Conservation (phyloP, 352 stramenopile genomes). For the Phytophthora vignae region DNA sequence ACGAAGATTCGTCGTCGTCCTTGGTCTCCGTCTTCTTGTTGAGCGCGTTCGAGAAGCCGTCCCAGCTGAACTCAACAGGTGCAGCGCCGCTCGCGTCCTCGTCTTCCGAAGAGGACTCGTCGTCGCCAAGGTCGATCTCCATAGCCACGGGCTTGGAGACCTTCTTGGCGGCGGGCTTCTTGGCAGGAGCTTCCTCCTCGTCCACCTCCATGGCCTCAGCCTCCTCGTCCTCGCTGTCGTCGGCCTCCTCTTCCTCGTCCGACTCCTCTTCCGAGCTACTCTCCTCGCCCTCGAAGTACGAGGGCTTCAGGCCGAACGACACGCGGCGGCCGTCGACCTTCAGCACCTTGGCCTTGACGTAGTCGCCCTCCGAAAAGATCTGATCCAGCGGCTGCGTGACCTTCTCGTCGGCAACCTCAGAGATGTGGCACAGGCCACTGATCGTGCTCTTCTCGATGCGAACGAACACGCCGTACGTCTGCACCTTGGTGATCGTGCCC, state of each 20-base stretch:
- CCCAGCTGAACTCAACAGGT: slow-evolving; percentile 88
- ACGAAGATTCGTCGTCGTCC: slow-evolving; percentile 55
- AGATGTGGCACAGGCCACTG: slow-evolving; percentile 96
- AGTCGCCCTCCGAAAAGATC: slow-evolving; percentile 95
- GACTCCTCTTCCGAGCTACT: slow-evolving; percentile 90
- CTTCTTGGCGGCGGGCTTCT: slow-evolving; percentile 49
- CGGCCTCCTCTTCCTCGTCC: slow-evolving; percentile 72
- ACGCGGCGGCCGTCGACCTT: slow-evolving; percentile 94
- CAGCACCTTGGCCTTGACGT: slow-evolving; percentile 97
- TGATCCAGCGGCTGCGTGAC: slow-evolving; percentile 93
- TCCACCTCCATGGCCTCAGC: slow-evolving; percentile 62
- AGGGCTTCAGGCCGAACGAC: slow-evolving; percentile 96
- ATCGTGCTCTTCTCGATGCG: slow-evolving; percentile 96
- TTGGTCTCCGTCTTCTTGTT: slow-evolving; percentile 55
- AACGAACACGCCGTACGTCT: slow-evolving; percentile 97
- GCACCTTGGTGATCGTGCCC: slow-evolving; percentile 95
- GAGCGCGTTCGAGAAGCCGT: slow-evolving; percentile 85
- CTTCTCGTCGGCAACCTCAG: slow-evolving; percentile 95
- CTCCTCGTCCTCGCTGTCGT: slow-evolving; percentile 49
- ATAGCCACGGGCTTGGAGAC: slow-evolving; percentile 43
- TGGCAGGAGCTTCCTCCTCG: slow-evolving; percentile 56
- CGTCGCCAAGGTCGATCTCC: slow-evolving; percentile 57
- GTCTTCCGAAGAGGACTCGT: slow-evolving; percentile 71
- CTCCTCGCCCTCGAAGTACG: slow-evolving; percentile 95
- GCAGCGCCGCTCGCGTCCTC: slow-evolving; percentile 43